phyloP scores from a whole-genome alignment of 495 filamentous ascomycete species.

The Neurospora sublineolata region DNA sequence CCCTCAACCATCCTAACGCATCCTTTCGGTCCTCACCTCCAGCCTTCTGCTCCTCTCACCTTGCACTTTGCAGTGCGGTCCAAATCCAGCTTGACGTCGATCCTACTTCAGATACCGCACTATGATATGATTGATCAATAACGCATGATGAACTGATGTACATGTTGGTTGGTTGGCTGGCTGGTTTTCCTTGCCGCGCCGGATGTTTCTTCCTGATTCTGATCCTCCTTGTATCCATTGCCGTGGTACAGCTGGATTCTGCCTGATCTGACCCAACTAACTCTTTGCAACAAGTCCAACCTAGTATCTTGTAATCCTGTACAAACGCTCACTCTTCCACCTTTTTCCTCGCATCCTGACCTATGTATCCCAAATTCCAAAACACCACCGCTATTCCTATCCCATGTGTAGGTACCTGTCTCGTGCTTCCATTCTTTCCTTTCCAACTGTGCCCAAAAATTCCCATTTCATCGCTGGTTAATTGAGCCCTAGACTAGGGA shows the following conservation, averaged over 20 bases:
- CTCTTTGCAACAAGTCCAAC: neutral
- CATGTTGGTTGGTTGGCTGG: neutral
- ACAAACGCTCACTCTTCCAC: neutral
- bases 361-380: neutral
- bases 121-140: neutral
- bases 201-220: neutral
- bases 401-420: neutral
- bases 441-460: neutral
- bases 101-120: neutral
- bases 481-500: neutral
- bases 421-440: neutral
- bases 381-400: neutral
- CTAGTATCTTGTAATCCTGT: neutral
- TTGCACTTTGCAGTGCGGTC: neutral
- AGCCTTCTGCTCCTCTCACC: too few relatives aligned
- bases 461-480: neutral
- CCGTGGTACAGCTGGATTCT: neutral
- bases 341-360: neutral
- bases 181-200: neutral
- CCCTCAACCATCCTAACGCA: neutral
- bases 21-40: neutral
- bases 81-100: neutral
- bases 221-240: neutral
- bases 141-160: neutral
- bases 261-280: neutral